Conservation (phyloP, 495 filamentous ascomycete genomes). For the Cercophora newfieldiana region DNA sequence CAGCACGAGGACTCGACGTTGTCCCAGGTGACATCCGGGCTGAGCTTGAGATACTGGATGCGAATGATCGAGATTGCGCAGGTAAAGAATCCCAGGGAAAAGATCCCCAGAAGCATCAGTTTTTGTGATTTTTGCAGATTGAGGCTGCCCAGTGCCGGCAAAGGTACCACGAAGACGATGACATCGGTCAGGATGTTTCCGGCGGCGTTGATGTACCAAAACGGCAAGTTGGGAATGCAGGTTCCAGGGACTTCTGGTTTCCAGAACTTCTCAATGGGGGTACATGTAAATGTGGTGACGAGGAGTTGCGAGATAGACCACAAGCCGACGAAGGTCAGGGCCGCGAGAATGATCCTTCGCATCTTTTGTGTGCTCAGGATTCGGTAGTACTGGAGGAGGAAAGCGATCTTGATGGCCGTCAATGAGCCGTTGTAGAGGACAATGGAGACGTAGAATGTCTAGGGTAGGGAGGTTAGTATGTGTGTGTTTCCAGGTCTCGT, state of each 20-base stretch:
- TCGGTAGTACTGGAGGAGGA: slow-evolving; percentile 47
- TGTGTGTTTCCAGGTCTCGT: no score
- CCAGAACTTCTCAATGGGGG: slow-evolving; percentile 44
- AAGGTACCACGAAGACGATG: slow-evolving; percentile 51
- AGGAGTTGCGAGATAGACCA: slow-evolving; percentile 45
- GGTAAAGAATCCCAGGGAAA: slow-evolving; percentile 40
- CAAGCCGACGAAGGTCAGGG: slow-evolving; percentile 35
- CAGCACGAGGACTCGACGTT: slow-evolving; percentile 60
- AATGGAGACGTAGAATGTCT: slow-evolving; percentile 47
- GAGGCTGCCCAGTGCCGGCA: slow-evolving; percentile 40
- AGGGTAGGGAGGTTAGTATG: slow-evolving; percentile 4
- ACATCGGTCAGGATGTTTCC: slow-evolving; percentile 56
- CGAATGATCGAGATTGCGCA: slow-evolving; percentile 59
- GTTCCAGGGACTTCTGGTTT: slow-evolving; percentile 25
- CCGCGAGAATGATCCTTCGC: slow-evolving; percentile 28
- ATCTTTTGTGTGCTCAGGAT: slow-evolving; percentile 36
- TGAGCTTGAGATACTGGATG: slow-evolving; percentile 50
- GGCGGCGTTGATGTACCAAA: slow-evolving; percentile 51
- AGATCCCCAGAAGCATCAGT: slow-evolving; percentile 30
- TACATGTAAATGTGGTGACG: slow-evolving; percentile 42
- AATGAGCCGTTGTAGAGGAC: slow-evolving; percentile 44
- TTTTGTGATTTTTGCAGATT: slow-evolving; percentile 33
- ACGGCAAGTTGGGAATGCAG: slow-evolving; percentile 47
- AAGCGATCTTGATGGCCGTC: slow-evolving; percentile 44
- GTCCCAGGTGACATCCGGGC: slow-evolving; percentile 54